Evolutionary conservation across 768 basidiomycete genomes (phyloP).

Genomic region (Mycena olivaceomarginata): DNA sequence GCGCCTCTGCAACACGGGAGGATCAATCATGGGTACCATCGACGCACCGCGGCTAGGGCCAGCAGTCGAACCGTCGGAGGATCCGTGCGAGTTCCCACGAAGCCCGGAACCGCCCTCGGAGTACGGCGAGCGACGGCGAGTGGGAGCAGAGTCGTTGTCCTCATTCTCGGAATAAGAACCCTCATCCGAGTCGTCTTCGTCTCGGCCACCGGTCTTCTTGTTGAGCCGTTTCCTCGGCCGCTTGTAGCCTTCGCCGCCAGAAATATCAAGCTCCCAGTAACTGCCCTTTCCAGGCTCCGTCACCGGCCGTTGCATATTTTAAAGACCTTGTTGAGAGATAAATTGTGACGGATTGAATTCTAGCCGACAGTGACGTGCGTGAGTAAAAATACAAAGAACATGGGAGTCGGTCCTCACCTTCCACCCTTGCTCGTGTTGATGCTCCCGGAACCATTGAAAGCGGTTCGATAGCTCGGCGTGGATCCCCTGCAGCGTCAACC

Average conservation of each 20-base stretch:
- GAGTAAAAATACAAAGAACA: slow-evolving; percentile 28
- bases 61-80: slow-evolving; percentile 1
- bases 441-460: slow-evolving; percentile 72
- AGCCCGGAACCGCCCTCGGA: not conserved
- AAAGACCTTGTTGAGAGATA: slow-evolving; percentile 74
- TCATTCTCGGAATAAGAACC: slow-evolving; percentile 51
- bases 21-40: slow-evolving; percentile 23
- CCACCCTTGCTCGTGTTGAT: slow-evolving; percentile 70
- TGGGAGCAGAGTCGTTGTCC: not conserved
- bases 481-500: slow-evolving; percentile 79
- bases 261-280: slow-evolving; percentile 78
- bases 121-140: slow-evolving; percentile 28
- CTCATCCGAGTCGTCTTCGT: slow-evolving; percentile 53
- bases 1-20: slow-evolving; percentile 26
- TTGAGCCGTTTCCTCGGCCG: slow-evolving; percentile 70
- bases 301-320: slow-evolving; percentile 72
- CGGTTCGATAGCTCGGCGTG: slow-evolving; percentile 72
- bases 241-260: slow-evolving; percentile 77
- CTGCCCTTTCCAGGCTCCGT: slow-evolving; percentile 83
- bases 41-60: slow-evolving; percentile 13
- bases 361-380: slow-evolving; percentile 43
- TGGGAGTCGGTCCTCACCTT: slow-evolving; percentile 65
- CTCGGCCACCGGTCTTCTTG: slow-evolving; percentile 42
- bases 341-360: slow-evolving; percentile 66
- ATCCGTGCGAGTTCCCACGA: slow-evolving; percentile 9